Evolutionary conservation across 805 yeast species (phyloP), one percentile per base, ranked within the genome.

Genomic region (Zygosaccharomyces lentus): DNA sequence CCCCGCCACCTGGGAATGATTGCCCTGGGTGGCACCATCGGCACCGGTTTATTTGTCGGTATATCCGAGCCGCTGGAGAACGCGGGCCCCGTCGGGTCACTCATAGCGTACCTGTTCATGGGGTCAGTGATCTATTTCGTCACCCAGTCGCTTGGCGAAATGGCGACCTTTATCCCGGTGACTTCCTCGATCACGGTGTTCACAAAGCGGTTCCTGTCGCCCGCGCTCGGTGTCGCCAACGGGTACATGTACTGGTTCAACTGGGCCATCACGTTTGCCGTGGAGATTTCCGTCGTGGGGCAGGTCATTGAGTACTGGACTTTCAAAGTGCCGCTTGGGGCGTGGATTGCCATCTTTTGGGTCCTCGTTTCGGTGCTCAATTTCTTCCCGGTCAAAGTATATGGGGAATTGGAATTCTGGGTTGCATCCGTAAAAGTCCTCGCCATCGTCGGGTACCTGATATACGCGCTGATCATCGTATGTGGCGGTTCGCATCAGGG

Each of bases 1-100:
- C 76, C 82, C 17, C 70, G 87, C 57, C 86, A 81, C 53, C 76
- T 82, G 30, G 74, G 83, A 25, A 81, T 82, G 86, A 78, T 82
- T 57, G 85, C 87, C 38, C 68, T 82, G 21, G 88, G 87, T 49
- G 87, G 87, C 49, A 80, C 87, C 30, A 82, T 82, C 53, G 87
- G 87, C 55, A 81, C 87, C 0, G 87, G 87, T 59, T 68, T 81
- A 37, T 80, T 82, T 65, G 76, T 82, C 37, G 80, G 83, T 54
- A 78, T 82, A 41, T 72, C 81, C n/a, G 59, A 71, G 9, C 78
- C 84, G 1, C 63, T 82, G 31, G 56, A 69, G 1, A 55, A 63
- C n/a, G 73, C 84, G 6, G 88, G 88, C 29, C 87, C 88, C 2
- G 87, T 76, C 2, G 76, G 78, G 34, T 64, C 83, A 2, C 66